Evolutionary conservation across 2,329 filamentous ascomycete genomes (phyloP), one percentile per base, ranked within the genome.

Genomic region (Xylariaceae sp.): DNA sequence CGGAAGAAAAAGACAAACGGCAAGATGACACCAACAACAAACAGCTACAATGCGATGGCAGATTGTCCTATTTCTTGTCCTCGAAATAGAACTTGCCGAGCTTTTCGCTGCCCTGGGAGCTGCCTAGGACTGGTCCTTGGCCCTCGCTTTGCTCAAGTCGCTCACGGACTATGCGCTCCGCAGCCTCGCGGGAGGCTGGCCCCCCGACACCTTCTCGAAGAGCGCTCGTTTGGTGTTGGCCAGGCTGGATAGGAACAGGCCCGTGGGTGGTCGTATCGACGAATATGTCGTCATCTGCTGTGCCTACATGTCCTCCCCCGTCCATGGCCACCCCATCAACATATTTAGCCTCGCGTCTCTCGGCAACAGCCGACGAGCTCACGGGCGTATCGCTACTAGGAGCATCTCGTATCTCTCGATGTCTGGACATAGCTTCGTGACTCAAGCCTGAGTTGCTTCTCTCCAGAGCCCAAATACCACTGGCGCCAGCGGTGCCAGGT

Each of bases 291-390:
- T 86, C 82, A 36, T 80, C 78, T 1, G 66, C 47, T 3, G 64
- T 67, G 6, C 69, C 66, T 4, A 79, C 73, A 23, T 68, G 68
- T 31, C 71, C 71, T 3, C 78, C 71, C 31, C 83, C 80, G 66
- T 88, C 87, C 2, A 76, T 72, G 1, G 86, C 83, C 36, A 90
- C 80, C 1, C 87, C 87, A 68, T 91, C 87, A 53, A 89, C 76
- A 80, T 88, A 86, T 48, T 83, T 81, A 16, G 86, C 86, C 67
- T 89, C 86, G 2, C 80, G 74, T 43, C 81, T 75, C 69, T 87
- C 83, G 51, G 80, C 77, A 6, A 79, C 71, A 2, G 79, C 74
- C 23, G 80, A 73, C 54, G 80, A 66, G 71, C 71, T 82, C 60
- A 74, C 75, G 2, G 76, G 78, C 6, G 77, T 80, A 66, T 82